Conservation (phyloP, 164 flowering plant species). For the Umbellularia californica region DNA sequence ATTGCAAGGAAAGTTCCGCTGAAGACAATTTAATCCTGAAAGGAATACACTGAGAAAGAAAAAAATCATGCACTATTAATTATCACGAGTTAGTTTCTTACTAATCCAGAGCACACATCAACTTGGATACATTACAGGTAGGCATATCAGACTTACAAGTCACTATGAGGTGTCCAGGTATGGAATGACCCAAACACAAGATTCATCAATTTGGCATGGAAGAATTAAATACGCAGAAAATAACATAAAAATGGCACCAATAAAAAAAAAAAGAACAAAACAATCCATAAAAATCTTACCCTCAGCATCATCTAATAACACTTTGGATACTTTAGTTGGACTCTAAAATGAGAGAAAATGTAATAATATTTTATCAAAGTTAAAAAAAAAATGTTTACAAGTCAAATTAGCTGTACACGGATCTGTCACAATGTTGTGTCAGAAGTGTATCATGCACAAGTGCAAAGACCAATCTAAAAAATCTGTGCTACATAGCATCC, state of each 20-base stretch:
- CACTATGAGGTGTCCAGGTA: not conserved
- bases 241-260: too few species aligned
- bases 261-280: too few species aligned
- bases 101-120: not conserved
- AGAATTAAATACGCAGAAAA: not conserved
- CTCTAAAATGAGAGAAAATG: too few species aligned
- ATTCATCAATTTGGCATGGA: not conserved
- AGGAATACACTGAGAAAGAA: constrained; percentile 38
- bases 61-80: not conserved
- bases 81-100: not conserved
- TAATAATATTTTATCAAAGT: too few species aligned
- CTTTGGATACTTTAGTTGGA: too few species aligned
- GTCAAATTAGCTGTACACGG: not conserved
- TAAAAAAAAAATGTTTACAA: too few species aligned
- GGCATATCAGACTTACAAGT: not conserved
- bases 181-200: not conserved
- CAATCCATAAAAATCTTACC: not conserved
- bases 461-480: too few species aligned
- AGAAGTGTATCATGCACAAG: not conserved
- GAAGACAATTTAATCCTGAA: constrained; percentile 63
- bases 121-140: not conserved
- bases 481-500: too few species aligned
- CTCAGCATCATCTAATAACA: not conserved
- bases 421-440: not conserved
- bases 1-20: constrained; percentile 62